Percentiles rank a stretch among this genome's conserved stretches.
These are phyloP conservation scores for Pyrenopolyporus hunteri DNA, from an alignment of 495 filamentous ascomycete genomes.

Conservation along the genomic window DNA sequence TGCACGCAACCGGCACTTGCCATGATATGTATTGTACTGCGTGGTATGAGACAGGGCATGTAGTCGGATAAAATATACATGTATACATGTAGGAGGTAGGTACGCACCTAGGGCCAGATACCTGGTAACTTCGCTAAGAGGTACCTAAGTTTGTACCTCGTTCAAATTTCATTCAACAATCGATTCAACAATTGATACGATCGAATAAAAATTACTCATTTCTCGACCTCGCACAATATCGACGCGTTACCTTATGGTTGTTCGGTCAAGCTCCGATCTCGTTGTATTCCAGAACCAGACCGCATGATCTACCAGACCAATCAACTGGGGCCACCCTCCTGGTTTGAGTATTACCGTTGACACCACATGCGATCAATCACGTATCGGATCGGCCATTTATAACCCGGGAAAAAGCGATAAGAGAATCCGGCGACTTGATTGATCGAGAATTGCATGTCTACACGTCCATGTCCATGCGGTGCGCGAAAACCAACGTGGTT, in stretches of 20 bases:
- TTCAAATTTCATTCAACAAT: too few species aligned
- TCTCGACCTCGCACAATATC: constrained; percentile 5
- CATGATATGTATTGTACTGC: too few species aligned
- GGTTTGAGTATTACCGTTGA: constrained; percentile 32
- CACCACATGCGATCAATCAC: constrained; percentile 35
- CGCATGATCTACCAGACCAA: constrained; percentile 28
- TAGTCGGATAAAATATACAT: too few species aligned
- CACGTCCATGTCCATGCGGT: constrained; percentile 9
- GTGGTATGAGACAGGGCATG: too few species aligned
- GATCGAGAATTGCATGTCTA: constrained; percentile 10
- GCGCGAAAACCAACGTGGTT: constrained; percentile 17
- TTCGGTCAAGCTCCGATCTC: constrained; percentile 41
- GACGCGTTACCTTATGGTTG: not conserved
- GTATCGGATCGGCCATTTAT: constrained; percentile 35
- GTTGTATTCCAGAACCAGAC: constrained; percentile 34
- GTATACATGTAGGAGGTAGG: too few species aligned
- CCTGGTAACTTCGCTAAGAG: too few species aligned
- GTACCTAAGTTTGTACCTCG: not conserved
- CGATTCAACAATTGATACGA: not conserved
- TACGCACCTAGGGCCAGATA: not conserved
- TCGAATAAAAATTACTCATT: not conserved
- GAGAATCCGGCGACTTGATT: constrained; percentile 16
- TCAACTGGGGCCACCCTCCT: constrained; percentile 16
- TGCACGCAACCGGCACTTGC: too few species aligned
- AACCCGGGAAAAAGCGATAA: constrained; percentile 30